Evolutionary conservation across 768 basidiomycete species (phyloP).

Genomic region (Stropharia rugosoannulata): DNA sequence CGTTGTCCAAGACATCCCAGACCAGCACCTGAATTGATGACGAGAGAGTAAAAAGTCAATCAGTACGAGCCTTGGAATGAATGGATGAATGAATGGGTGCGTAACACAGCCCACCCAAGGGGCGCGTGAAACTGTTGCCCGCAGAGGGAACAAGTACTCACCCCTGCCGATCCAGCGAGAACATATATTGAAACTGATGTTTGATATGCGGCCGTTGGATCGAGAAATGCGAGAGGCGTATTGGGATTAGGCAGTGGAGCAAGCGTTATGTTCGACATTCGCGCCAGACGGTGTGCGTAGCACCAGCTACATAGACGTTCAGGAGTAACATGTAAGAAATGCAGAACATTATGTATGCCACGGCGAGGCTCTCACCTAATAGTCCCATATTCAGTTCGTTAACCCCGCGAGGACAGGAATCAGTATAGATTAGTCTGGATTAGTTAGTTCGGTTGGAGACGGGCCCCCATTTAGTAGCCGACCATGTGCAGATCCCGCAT

Average conservation of each 20-base stretch:
- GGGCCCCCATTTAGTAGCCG: too few species aligned
- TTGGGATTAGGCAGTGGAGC: slow-evolving; percentile 10
- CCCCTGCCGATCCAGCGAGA: slow-evolving; percentile 12
- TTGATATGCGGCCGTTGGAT: slow-evolving; percentile 9
- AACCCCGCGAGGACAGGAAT: too few species aligned
- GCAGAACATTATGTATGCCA: too few species aligned
- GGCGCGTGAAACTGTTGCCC: neutral
- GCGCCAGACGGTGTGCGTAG: too few species aligned
- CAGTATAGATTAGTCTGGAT: too few species aligned
- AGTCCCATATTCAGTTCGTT: too few species aligned
- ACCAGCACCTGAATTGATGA: slow-evolving; percentile 7
- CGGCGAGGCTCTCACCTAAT: too few species aligned
- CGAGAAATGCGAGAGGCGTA: slow-evolving; percentile 11
- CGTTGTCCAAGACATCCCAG: slow-evolving; percentile 13
- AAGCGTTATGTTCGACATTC: neutral
- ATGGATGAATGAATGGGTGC: too few species aligned
- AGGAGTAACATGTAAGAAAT: too few species aligned
- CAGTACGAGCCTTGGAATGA: neutral
- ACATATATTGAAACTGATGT: slow-evolving; percentile 10
- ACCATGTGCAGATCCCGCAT: too few species aligned
- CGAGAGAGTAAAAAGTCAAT: neutral
- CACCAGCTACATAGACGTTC: too few species aligned
- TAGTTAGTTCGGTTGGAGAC: too few species aligned
- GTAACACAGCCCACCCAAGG: neutral
- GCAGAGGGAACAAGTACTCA: neutral